These are phyloP conservation scores for Ustilago shanxiensis DNA, from an alignment of 1,284 basidiomycete genomes.

Conservation along the genomic window DNA sequence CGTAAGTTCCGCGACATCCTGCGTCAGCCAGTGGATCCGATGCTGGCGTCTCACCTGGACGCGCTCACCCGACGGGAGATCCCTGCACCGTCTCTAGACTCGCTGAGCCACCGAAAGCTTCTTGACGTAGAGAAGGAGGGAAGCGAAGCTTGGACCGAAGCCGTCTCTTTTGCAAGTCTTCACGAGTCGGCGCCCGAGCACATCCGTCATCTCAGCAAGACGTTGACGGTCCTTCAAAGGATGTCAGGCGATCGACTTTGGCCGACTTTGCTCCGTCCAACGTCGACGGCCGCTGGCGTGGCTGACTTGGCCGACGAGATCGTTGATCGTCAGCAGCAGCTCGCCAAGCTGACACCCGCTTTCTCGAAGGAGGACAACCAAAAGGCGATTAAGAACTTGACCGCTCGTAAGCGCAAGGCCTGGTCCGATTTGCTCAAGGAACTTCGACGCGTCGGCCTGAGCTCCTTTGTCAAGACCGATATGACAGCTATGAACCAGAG, in stretches of 20 bases:
- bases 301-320: constrained; percentile 82
- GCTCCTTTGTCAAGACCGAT: constrained; percentile 73
- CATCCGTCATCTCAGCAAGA: constrained; percentile 54
- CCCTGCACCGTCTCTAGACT: constrained; percentile 31
- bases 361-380: constrained; percentile 71
- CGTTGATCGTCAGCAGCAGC: constrained; percentile 77
- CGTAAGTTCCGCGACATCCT: constrained; percentile 92
- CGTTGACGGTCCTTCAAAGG: constrained; percentile 43
- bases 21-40: constrained; percentile 77
- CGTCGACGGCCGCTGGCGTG: constrained; percentile 65
- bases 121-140: constrained; percentile 11
- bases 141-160: constrained; percentile 30
- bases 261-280: constrained; percentile 38
- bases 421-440: constrained; percentile 92
- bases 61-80: constrained; percentile 47
- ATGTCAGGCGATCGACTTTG: constrained; percentile 39
- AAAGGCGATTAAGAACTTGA: constrained; percentile 82
- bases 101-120: constrained; percentile 13
- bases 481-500: constrained; percentile 78
- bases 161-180: constrained; percentile 18
- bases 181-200: constrained; percentile 37
- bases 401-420: constrained; percentile 86
- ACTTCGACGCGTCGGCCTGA: constrained; percentile 83
- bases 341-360: constrained; percentile 71
- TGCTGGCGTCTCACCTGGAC: constrained; percentile 56